These are phyloP conservation scores for Tolypocladium inflatum DNA, from an alignment of 2,329 filamentous ascomycete species.

Conservation along the genomic window DNA sequence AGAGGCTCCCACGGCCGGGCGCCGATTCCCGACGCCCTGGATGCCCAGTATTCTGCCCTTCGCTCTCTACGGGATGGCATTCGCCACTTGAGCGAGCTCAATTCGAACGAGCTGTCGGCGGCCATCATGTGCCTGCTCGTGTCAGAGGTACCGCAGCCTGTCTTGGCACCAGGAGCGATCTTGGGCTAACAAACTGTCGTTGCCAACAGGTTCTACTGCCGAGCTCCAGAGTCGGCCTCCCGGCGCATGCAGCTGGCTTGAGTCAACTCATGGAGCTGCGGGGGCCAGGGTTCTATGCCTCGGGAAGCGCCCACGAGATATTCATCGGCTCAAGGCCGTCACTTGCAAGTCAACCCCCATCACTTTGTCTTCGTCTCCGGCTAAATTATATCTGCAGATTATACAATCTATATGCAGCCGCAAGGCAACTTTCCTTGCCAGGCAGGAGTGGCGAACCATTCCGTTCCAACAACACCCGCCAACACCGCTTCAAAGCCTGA, in stretches of 20 bases:
- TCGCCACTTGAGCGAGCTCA: not conserved
- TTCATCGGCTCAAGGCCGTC: conserved; percentile 30
- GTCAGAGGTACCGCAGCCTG: conserved; percentile 10
- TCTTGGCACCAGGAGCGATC: not conserved
- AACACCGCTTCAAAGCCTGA: conserved; percentile 21
- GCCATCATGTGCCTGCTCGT: conserved; percentile 26
- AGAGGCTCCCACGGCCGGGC: conserved; percentile 9
- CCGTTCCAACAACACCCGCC: conserved; percentile 18
- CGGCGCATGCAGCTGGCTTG: conserved; percentile 24
- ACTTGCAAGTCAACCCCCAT: conserved; percentile 17
- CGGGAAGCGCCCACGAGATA: conserved; percentile 23
- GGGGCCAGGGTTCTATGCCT: conserved; percentile 17
- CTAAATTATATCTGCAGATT: conserved; percentile 12
- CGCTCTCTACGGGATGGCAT: conserved; percentile 14
- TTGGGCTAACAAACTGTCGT: no score
- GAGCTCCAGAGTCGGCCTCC: conserved; percentile 13
- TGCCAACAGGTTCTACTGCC: conserved; percentile 17
- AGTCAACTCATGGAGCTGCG: conserved; percentile 21
- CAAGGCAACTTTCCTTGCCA: conserved; percentile 19
- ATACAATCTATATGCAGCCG: conserved; percentile 18
- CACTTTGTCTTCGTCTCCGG: not conserved
- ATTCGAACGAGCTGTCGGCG: conserved; percentile 15
- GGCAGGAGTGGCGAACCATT: conserved; percentile 16
- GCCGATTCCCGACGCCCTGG: conserved; percentile 13
- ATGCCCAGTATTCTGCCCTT: conserved; percentile 20